phyloP scores from a whole-genome alignment of 148 eudicot genomes.

The Limonium bicolor region DNA sequence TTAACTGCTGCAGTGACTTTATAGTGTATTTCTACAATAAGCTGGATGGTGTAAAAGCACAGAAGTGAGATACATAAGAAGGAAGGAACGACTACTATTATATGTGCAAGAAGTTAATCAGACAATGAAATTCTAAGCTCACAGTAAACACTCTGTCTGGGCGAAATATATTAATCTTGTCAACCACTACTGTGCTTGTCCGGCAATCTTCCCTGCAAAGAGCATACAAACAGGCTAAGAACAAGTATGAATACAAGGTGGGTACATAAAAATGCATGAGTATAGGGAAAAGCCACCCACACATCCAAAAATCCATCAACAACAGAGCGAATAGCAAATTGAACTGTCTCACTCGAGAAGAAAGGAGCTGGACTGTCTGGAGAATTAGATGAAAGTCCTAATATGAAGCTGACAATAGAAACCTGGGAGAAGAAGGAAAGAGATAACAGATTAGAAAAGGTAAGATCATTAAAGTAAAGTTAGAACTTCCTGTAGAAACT shows the following conservation, averaged over 20 bases:
- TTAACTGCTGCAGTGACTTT: conserved; percentile 73
- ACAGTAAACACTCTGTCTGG: conserved; percentile 97
- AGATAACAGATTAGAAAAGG: not conserved
- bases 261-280: not conserved
- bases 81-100: not conserved
- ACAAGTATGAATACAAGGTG: conserved; percentile 3
- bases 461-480: too few species aligned
- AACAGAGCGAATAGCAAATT: conserved; percentile 59
- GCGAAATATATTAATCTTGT: conserved; percentile 81
- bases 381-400: conserved; percentile 54
- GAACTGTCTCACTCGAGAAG: conserved; percentile 46
- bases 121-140: conserved; percentile 1
- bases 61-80: too few species aligned
- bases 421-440: conserved; percentile 33
- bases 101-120: not conserved
- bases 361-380: conserved; percentile 54
- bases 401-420: conserved; percentile 60
- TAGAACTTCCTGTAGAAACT: too few species aligned
- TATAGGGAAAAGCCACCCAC: conserved; percentile 16
- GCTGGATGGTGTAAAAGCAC: conserved; percentile 60
- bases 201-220: conserved; percentile 43
- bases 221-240: not conserved
- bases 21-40: conserved; percentile 79
- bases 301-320: conserved; percentile 90
- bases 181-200: conserved; percentile 37